Percentiles rank a stretch among this genome's conserved stretches.
Evolutionary conservation across 108 stramenopile species (phyloP).

Genomic region (Pseudonitzschia multiseries): DNA sequence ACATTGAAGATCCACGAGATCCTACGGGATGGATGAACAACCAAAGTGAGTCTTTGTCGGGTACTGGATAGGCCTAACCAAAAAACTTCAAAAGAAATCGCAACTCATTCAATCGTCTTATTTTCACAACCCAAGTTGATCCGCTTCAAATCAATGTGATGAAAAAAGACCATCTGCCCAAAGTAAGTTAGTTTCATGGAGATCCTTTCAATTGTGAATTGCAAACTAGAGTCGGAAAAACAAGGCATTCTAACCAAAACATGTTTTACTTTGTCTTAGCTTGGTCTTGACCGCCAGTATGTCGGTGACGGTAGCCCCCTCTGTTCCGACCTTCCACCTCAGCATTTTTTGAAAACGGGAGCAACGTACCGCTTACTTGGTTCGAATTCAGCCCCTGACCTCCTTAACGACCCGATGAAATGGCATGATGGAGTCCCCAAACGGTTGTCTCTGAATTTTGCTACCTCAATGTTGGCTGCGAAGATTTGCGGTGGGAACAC

Average conservation of each 20-base stretch:
- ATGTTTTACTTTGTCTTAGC: background rate
- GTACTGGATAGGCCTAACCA: background rate
- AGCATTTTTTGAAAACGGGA: constrained; percentile 55
- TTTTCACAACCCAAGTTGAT: constrained; percentile 16
- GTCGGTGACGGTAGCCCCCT: constrained; percentile 70
- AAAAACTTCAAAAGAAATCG: background rate
- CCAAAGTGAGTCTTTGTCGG: background rate
- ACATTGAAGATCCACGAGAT: constrained; percentile 40
- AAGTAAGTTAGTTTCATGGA: constrained; percentile 25
- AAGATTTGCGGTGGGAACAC: constrained; percentile 36
- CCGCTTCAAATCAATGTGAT: constrained; percentile 27
- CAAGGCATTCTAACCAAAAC: background rate
- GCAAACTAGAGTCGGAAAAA: background rate
- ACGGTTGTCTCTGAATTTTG: constrained; percentile 9
- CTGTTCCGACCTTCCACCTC: constrained; percentile 53
- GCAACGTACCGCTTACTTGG: constrained; percentile 61
- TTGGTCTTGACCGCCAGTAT: constrained; percentile 46
- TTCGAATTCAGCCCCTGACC: constrained; percentile 24
- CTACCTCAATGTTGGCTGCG: constrained; percentile 13
- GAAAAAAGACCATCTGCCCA: constrained; percentile 68
- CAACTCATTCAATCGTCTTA: background rate
- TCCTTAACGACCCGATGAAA: constrained; percentile 1
- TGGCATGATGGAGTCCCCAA: constrained; percentile 18
- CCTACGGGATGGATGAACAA: constrained; percentile 1
- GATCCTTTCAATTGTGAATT: background rate